phyloP scores from a whole-genome alignment of 805 yeast species.

The Ogataea nakhonphanomensis region DNA sequence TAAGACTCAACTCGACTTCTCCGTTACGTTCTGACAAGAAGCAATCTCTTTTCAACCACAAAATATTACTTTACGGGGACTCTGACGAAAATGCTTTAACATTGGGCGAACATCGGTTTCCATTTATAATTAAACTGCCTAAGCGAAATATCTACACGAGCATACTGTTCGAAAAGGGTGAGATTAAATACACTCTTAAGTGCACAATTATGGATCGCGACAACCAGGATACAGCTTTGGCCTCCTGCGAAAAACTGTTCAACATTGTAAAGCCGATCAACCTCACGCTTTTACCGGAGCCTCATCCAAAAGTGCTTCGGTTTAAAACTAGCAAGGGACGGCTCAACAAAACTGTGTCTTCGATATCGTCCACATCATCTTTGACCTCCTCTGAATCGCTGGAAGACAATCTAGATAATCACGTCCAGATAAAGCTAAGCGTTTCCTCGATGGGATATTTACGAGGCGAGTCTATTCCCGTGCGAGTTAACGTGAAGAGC shows the following conservation, averaged over 20 bases:
- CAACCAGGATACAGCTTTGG: conserved; percentile 29
- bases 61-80: conserved; percentile 55
- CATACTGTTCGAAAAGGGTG: conserved; percentile 82
- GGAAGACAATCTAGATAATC: conserved; percentile 12
- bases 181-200: conserved; percentile 61
- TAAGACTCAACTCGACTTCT: conserved; percentile 52
- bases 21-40: conserved; percentile 49
- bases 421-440: conserved; percentile 35
- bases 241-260: conserved; percentile 53
- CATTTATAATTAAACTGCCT: conserved; percentile 81
- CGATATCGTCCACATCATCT: conserved; percentile 41
- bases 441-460: conserved; percentile 68
- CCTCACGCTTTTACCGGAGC: conserved; percentile 59
- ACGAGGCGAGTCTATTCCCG: conserved; percentile 76
- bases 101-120: conserved; percentile 84
- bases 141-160: conserved; percentile 67
- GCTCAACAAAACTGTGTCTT: conserved; percentile 37
- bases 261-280: conserved; percentile 71
- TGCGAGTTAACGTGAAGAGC: conserved; percentile 64
- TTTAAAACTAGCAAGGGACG: conserved; percentile 47
- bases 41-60: conserved; percentile 53
- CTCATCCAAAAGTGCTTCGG: conserved; percentile 62
- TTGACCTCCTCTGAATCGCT: conserved; percentile 36
- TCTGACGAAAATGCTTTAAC: conserved; percentile 38
- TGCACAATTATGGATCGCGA: conserved; percentile 23